Conservation (phyloP, 2,329 filamentous ascomycete species). For the Purpureocillium takamizusanense region DNA sequence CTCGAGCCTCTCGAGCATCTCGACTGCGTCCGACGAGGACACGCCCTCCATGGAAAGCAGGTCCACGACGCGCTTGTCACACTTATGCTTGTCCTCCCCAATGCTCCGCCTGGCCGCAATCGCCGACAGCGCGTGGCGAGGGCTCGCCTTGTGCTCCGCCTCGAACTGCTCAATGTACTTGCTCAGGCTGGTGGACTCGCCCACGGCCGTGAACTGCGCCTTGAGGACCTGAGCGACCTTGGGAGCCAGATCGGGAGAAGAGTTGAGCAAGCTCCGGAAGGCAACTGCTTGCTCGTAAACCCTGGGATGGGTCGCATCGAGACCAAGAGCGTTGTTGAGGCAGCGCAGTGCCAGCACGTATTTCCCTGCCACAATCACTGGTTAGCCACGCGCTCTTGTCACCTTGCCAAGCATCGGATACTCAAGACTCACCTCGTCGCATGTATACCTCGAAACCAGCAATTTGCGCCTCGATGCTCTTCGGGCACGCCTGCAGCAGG, state of each 20-base stretch:
- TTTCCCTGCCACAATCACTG: conserved; percentile 51
- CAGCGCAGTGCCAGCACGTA: conserved; percentile 81
- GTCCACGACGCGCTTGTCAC: conserved; percentile 54
- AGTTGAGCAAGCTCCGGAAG: conserved; percentile 55
- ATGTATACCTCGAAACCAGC: conserved; percentile 87
- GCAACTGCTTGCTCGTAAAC: conserved; percentile 67
- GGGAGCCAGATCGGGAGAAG: conserved; percentile 47
- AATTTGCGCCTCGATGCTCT: conserved; percentile 72
- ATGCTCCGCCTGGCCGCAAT: conserved; percentile 52
- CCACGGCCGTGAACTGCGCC: conserved; percentile 53
- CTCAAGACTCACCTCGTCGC: conserved; percentile 72
- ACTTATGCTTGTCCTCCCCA: conserved; percentile 44
- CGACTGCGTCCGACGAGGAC: conserved; percentile 46
- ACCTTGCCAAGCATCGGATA: too few species aligned
- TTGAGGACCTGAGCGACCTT: conserved; percentile 63
- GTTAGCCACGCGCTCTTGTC: background rate
- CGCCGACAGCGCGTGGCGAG: conserved; percentile 53
- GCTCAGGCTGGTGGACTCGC: conserved; percentile 47
- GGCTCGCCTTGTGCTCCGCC: conserved; percentile 51
- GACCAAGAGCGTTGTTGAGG: conserved; percentile 60
- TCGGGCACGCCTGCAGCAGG: conserved; percentile 72
- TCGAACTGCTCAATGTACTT: conserved; percentile 60
- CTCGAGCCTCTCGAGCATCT: conserved; percentile 31
- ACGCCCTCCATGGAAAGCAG: conserved; percentile 42
- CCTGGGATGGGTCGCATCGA: conserved; percentile 61